Evolutionary conservation across 2,329 filamentous ascomycete species (phyloP), one percentile per base, ranked within the genome.

Genomic region (Bimuria novae-zelandiae): DNA sequence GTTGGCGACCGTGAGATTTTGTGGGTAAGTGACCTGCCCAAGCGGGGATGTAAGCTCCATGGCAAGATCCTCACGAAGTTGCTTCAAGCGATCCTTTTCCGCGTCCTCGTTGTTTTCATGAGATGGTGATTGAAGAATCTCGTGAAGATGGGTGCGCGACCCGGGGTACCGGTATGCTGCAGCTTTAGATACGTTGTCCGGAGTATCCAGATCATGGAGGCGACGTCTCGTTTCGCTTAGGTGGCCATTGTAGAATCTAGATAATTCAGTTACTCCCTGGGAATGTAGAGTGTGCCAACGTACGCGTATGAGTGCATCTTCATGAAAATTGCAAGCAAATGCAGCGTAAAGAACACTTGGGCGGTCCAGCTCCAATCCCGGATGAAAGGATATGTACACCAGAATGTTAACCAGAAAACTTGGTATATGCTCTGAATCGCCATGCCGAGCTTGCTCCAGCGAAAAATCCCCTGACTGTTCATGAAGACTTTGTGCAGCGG

Each of bases 281-380:
- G 25, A 16, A 30, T 11, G 12, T n/a, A 19, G 36, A n/a, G 10
- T 1, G 1, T 22, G 10, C 12, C 21, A 7, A 45, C 69, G 19
- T 56, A 74, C 68, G 91, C 89, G 69, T 96, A 99, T 5, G 92
- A 97, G 74, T 99, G 94, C 86, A 97, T 94, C 80, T 99, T 99
- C 94, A 99, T 99, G 45, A 97, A 85, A 17, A 99, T 81, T 7
- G 90, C 88, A 75, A 99, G 85, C 37, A 92, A 88, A 75, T 99
- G 94, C 29, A 99, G 80, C 10, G 92, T 88, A 63, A 99, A 84
- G 73, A 95, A 99, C 33, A 99, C 94, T 70, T 97, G 94, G 2
- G 93, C 88, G 0, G 94, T 99, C 94, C 94, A 99, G 2, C 92
- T 90, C 94, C 94, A 99, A 46, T 89, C 82, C 7, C 95, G 80